Evolutionary conservation across 73 alveolate genomes (phyloP), one percentile per base, ranked within the genome.

Genomic region (Symbiodinium natans): DNA sequence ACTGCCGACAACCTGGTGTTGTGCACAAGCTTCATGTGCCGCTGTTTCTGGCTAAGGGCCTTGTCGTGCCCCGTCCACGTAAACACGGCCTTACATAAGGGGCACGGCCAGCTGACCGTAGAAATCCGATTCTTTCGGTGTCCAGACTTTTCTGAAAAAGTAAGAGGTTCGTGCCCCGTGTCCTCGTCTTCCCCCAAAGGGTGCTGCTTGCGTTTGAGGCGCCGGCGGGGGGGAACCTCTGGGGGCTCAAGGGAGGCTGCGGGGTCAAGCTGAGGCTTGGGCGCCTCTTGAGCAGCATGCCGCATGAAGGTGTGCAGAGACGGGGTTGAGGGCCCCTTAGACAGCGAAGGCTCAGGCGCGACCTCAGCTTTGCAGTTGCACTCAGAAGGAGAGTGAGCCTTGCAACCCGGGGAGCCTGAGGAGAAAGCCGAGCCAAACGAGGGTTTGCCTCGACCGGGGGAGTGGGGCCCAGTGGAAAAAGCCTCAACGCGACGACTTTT

Each of bases 1-100:
- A 73, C 83, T 0, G 11, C 25, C n/a, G 83, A 73, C 42, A 73
- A 2, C 21, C 83, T 31, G 27, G 83, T 73, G 83, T 73, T 33
- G 41, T 73, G 83, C 42, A 73, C 83, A 33, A 73, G n/a, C 41
- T 19, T 29, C 83, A 73, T 73, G 83, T 73, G 83, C 2, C 83
- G 83, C 83, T 29, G 42, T 2, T 73, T 73, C 41, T 73, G 21
- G 41, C 42, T 33, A 9, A 31, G 83, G 42, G 83, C 83, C 41
- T 33, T 73, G 83, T 73, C 83, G 23, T 31, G 41, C 25, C 83
- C 83, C 11, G 83, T 73, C 42, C 39, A 29, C 0, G 42, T 73
- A 29, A 73, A 31, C 2, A 19, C 25, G 3, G 11, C 83, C 83
- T 73, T 29, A 31, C 83, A 73, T 0, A 73, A 9, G 83, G 83